These are phyloP conservation scores for Arthrocladium fulminans DNA, from an alignment of 2,329 filamentous ascomycete genomes.

Conservation along the genomic window DNA sequence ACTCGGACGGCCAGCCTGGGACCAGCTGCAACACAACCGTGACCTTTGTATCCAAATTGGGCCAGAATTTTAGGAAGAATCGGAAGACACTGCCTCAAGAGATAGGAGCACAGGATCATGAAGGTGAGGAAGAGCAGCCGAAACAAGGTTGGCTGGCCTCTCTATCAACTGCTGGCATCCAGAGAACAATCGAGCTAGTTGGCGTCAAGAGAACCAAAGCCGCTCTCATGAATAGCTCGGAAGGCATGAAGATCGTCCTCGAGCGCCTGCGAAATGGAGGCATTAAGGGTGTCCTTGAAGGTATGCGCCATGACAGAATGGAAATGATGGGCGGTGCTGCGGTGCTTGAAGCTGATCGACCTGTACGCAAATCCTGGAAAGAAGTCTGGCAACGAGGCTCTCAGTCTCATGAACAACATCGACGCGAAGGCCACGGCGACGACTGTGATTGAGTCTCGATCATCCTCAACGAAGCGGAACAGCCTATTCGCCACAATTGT, in stretches of 20 bases:
- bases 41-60: constrained; percentile 53
- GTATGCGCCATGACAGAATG: constrained; percentile 52
- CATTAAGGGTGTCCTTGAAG: constrained; percentile 60
- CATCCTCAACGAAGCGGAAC: background rate
- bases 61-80: constrained; percentile 46
- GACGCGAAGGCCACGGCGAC: background rate
- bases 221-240: constrained; percentile 53
- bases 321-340: constrained; percentile 31
- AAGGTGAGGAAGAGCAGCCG: constrained; percentile 41
- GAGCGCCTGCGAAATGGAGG: constrained; percentile 56
- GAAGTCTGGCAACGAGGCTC: background rate
- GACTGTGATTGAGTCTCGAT: background rate
- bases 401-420: background rate
- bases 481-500: background rate
- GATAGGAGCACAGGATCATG: background rate
- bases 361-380: background rate
- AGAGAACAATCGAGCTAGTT: constrained; percentile 56
- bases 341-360: constrained; percentile 21
- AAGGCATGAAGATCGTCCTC: constrained; percentile 59
- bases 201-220: constrained; percentile 52
- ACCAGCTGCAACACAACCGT: constrained; percentile 54
- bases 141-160: constrained; percentile 51
- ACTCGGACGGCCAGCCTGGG: background rate
- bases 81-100: constrained; percentile 31
- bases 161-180: constrained; percentile 51